These are phyloP conservation scores for Scenedesmus sp. DNA, from an alignment of 163 green algal genomes.

Conservation along the genomic window DNA sequence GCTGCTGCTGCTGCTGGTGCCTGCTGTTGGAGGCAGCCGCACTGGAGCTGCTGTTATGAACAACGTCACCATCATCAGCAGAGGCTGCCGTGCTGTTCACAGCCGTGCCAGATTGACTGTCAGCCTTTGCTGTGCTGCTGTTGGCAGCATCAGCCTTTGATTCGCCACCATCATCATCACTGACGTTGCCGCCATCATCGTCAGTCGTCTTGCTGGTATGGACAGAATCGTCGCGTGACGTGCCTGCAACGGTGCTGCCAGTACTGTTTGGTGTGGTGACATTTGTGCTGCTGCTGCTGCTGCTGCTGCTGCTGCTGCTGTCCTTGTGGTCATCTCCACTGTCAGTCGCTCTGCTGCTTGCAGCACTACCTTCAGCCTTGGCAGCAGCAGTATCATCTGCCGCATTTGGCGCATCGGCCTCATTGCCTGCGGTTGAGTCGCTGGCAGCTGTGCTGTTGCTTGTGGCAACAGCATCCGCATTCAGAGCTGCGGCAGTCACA, in stretches of 20 bases:
- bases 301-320: slow-evolving; percentile 23
- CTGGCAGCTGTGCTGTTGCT: neutral
- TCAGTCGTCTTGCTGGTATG: neutral
- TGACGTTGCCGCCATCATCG: neutral
- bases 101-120: neutral
- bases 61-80: neutral
- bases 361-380: neutral
- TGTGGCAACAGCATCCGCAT: neutral
- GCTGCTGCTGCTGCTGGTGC: slow-evolving; percentile 39
- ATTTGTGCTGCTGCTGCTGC: slow-evolving; percentile 15
- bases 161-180: neutral
- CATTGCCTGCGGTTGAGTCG: neutral
- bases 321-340: neutral
- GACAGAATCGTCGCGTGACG: neutral
- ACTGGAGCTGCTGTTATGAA: neutral
- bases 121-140: neutral
- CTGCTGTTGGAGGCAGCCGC: neutral
- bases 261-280: neutral
- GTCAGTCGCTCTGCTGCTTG: neutral
- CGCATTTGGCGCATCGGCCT: neutral
- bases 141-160: neutral
- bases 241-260: neutral
- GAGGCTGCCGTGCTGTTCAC: neutral
- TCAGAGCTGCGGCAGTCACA: neutral
- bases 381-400: neutral